Conservation (phyloP, 441 rosid species). For the Arabidopsis lyrata region DNA sequence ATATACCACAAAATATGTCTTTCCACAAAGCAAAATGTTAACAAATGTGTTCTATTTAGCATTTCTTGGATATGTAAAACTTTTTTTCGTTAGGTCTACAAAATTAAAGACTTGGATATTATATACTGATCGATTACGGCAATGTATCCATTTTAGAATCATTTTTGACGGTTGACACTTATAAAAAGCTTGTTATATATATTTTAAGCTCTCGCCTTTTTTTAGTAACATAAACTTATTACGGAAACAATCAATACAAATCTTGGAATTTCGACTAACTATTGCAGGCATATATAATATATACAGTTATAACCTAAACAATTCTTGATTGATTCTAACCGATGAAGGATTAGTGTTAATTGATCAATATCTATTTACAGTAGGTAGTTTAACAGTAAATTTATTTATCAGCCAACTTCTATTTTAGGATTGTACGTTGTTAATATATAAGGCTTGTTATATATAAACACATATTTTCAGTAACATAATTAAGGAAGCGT, state of each 20-base stretch:
- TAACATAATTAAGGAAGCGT: not conserved
- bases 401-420: not conserved
- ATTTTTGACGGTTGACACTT: constrained; percentile 20
- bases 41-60: constrained; percentile 20
- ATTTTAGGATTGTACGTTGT: not conserved
- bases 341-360: constrained; percentile 8
- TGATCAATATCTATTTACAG: too few species aligned
- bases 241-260: constrained; percentile 1
- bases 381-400: not conserved
- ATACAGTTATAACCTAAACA: not conserved
- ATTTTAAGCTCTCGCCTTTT: constrained; percentile 12
- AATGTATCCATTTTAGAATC: constrained; percentile 6
- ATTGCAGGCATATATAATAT: constrained; percentile 3
- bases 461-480: not conserved
- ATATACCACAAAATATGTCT: constrained; percentile 7
- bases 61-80: constrained; percentile 2
- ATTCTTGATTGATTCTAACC: not conserved
- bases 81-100: constrained; percentile 9
- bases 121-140: not conserved
- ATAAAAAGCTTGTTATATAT: not conserved
- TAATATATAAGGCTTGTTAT: not conserved
- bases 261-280: constrained; percentile 2
- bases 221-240: constrained; percentile 10
- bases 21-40: constrained; percentile 13
- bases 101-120: not conserved